Evolutionary conservation across 2,329 filamentous ascomycete species (phyloP).

Genomic region (Fusarium subtropicale): DNA sequence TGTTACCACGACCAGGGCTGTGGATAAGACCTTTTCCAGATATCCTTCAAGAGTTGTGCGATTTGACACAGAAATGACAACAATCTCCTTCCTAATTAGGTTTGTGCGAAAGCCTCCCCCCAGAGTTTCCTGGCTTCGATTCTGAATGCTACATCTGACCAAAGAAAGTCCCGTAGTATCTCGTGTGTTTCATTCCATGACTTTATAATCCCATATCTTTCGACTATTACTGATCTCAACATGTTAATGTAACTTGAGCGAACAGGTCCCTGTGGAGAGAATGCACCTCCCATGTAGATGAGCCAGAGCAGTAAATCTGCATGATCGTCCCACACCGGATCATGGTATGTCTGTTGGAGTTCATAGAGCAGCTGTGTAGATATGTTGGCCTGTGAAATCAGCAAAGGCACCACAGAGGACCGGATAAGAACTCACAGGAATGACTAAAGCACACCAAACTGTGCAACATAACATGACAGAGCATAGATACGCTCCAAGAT

Average conservation of each 20-base stretch:
- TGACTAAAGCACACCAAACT: conserved; percentile 52
- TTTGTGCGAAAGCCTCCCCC: background rate
- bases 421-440: conserved; percentile 51
- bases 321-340: background rate
- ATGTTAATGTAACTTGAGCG: background rate
- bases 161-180: background rate
- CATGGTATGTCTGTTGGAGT: background rate
- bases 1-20: fast-evolving
- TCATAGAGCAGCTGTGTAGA: background rate
- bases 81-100: background rate
- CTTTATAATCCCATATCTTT: fast-evolving
- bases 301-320: conserved; percentile 2
- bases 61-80: background rate
- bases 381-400: background rate
- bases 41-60: background rate
- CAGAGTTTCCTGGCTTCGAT: background rate
- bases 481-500: conserved; percentile 56
- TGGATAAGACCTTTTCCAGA: conserved; percentile 1
- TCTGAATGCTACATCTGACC: conserved; percentile 7
- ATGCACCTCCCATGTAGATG: conserved; percentile 1
- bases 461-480: conserved; percentile 56
- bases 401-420: background rate
- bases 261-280: background rate
- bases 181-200: background rate
- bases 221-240: background rate